Evolutionary conservation across 371 early-diverging fungal genomes (phyloP).

Genomic region (Haplosporangium sp.): DNA sequence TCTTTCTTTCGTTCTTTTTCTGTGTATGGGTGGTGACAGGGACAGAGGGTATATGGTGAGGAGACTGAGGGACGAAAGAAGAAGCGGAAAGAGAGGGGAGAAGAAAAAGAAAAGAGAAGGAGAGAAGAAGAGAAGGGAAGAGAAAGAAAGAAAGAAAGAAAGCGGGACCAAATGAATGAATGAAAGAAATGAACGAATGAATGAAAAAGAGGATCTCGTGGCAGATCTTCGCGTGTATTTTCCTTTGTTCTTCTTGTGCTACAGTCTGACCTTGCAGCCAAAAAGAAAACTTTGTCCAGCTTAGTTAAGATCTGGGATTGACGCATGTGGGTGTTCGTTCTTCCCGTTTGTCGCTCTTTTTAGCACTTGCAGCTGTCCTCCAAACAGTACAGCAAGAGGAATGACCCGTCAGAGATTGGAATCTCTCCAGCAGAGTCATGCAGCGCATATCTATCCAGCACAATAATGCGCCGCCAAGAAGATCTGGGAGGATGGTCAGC

Average conservation of each 20-base stretch:
- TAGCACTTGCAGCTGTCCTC: too few relatives aligned
- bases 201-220: slow-evolving; percentile 9
- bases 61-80: not conserved
- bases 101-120: not conserved
- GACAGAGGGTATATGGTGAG: not conserved
- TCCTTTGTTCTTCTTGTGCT: slow-evolving; percentile 8
- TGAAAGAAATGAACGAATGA: slow-evolving; percentile 3
- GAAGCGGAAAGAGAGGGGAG: not conserved
- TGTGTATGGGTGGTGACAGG: not conserved
- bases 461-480: too few relatives aligned
- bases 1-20: not conserved
- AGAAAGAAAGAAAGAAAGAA: not conserved
- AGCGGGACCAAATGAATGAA: not conserved
- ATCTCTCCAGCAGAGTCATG: too few relatives aligned
- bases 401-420: too few relatives aligned
- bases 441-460: too few relatives aligned
- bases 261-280: slow-evolving; percentile 4
- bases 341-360: too few relatives aligned
- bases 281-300: slow-evolving; percentile 4
- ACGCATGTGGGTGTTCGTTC: too few relatives aligned
- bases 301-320: not conserved
- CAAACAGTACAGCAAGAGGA: too few relatives aligned
- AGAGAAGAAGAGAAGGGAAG: not conserved
- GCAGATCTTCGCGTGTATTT: not conserved
- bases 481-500: too few relatives aligned